Percentiles rank a stretch among this genome's conserved stretches.
Conservation (phyloP, 2,329 filamentous ascomycete species). For the Penicillium fuscoglaucum region DNA sequence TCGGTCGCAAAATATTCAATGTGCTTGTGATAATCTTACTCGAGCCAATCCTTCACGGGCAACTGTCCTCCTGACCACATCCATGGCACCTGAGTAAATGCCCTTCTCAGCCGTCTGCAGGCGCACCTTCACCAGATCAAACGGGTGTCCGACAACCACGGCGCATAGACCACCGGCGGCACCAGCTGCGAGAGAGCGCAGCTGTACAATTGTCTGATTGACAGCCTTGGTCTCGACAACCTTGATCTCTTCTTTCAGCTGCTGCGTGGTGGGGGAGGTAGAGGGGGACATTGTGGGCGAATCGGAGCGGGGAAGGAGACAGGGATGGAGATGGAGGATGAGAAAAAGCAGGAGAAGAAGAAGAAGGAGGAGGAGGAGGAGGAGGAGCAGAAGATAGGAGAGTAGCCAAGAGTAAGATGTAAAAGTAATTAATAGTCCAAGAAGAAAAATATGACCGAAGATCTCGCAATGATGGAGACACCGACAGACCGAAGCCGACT, state of each 20-base stretch:
- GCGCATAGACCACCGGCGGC: constrained; percentile 93
- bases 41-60: constrained; percentile 76
- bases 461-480: constrained; percentile 14
- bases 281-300: constrained; percentile 33
- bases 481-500: constrained; percentile 24
- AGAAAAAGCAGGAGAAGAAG: not conserved
- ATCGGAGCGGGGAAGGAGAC: constrained; percentile 2
- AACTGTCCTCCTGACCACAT: constrained; percentile 86
- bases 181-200: constrained; percentile 83
- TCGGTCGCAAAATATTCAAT: constrained; percentile 8
- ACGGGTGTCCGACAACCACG: constrained; percentile 91
- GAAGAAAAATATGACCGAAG: constrained; percentile 1
- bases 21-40: constrained; percentile 37
- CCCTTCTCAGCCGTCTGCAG: constrained; percentile 94
- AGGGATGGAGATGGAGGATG: constrained; percentile 5
- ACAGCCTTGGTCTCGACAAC: constrained; percentile 32
- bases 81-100: constrained; percentile 84
- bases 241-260: constrained; percentile 34
- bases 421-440: constrained; percentile 1
- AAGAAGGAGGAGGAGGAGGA: not conserved
- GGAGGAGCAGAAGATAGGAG: constrained; percentile 1
- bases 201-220: constrained; percentile 57
- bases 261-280: constrained; percentile 30
- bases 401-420: constrained; percentile 3
- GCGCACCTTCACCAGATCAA: constrained; percentile 96